phyloP scores from a whole-genome alignment of 495 filamentous ascomycete genomes.

The Parathielavia appendiculata region DNA sequence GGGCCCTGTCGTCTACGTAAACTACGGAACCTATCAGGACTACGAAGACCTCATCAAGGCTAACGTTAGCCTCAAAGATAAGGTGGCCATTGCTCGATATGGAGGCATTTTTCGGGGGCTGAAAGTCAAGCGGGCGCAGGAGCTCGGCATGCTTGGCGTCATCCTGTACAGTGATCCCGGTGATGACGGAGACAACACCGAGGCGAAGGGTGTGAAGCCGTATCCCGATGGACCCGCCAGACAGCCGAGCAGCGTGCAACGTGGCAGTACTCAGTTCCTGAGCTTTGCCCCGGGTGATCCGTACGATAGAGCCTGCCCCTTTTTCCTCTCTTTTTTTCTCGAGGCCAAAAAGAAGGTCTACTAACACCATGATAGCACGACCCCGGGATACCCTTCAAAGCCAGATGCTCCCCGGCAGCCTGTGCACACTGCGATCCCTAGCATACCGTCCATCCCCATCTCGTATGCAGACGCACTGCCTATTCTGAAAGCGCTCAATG shows the following conservation, averaged over 20 bases:
- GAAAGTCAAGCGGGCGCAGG: conserved; percentile 88
- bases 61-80: conserved; percentile 71
- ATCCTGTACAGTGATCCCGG: conserved; percentile 86
- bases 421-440: conserved; percentile 62
- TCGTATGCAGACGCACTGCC: conserved; percentile 85
- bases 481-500: conserved; percentile 81
- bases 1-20: conserved; percentile 70
- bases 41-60: conserved; percentile 77
- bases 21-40: conserved; percentile 81
- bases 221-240: conserved; percentile 88
- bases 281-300: conserved; percentile 59
- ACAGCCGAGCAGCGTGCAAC: conserved; percentile 82
- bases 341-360: not conserved
- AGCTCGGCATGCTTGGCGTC: conserved; percentile 84
- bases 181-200: conserved; percentile 76
- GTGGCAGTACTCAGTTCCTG: conserved; percentile 84
- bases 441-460: conserved; percentile 87
- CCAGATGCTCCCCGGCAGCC: conserved; percentile 78
- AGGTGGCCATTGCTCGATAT: conserved; percentile 84
- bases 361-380: conserved; percentile 52
- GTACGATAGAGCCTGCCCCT: conserved; percentile 32
- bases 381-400: conserved; percentile 89
- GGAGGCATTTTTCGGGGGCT: conserved; percentile 82
- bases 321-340: not conserved
- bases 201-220: conserved; percentile 68